These are phyloP conservation scores for Solanum chiquidenum DNA, from an alignment of 257 asterid species.

Conservation along the genomic window DNA sequence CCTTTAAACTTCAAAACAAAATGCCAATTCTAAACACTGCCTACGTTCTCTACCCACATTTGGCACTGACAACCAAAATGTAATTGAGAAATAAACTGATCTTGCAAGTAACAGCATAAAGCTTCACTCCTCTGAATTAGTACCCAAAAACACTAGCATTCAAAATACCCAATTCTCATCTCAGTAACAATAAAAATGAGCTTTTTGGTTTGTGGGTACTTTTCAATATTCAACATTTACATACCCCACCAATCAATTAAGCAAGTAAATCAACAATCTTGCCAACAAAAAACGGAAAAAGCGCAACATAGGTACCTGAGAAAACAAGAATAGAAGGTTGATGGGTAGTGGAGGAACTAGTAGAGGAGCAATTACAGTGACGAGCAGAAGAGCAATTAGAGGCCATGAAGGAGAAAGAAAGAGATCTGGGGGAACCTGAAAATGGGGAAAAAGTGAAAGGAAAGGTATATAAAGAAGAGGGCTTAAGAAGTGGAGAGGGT, in stretches of 20 bases:
- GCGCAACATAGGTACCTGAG: constrained; percentile 40
- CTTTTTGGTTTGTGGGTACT: background rate
- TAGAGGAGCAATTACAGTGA: constrained; percentile 8
- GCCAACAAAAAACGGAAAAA: background rate
- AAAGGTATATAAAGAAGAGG: constrained; percentile 13
- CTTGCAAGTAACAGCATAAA: background rate
- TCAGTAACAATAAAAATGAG: background rate
- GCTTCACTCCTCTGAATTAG: background rate
- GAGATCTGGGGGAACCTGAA: constrained; percentile 3
- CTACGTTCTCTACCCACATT: background rate
- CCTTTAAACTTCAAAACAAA: background rate
- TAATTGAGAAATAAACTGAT: background rate
- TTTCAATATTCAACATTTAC: background rate
- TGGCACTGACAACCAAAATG: background rate
- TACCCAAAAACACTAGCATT: background rate
- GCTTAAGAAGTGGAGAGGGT: constrained; percentile 26
- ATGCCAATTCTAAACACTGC: background rate
- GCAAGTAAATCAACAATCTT: background rate
- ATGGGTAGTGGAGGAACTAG: background rate
- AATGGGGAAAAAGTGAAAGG: constrained; percentile 10
- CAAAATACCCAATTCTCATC: background rate
- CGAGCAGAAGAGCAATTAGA: constrained; percentile 6
- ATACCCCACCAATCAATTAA: background rate
- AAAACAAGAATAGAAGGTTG: constrained; percentile 79
- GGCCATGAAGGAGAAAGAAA: constrained; percentile 31